Evolutionary conservation across 805 yeast genomes (phyloP).

Genomic region (Komagataella pseudopastoris): DNA sequence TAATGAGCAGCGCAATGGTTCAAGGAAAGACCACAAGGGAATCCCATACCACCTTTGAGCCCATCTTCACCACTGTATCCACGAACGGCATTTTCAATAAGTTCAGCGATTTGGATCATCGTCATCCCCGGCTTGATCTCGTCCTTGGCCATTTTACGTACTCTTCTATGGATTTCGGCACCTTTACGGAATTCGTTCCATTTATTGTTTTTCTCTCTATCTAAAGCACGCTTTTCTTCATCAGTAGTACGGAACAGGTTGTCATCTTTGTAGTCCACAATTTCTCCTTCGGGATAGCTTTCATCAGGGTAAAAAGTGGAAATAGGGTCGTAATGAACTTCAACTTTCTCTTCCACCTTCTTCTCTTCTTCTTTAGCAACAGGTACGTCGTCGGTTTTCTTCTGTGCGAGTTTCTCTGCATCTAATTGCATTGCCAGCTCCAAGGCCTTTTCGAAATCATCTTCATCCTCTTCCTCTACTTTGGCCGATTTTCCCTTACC

Average conservation of each 20-base stretch:
- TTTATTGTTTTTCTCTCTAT: conserved; percentile 42
- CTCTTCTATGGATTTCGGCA: conserved; percentile 92
- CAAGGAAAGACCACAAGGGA: conserved; percentile 94
- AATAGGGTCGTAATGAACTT: conserved; percentile 43
- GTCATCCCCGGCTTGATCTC: conserved; percentile 83
- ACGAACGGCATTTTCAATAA: conserved; percentile 77
- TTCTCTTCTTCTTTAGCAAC: conserved; percentile 40
- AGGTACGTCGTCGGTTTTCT: conserved; percentile 4
- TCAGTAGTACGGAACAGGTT: conserved; percentile 64
- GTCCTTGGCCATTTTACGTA: conserved; percentile 64
- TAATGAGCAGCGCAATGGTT: conserved; percentile 96
- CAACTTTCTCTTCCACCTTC: conserved; percentile 41
- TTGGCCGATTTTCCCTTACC: neutral
- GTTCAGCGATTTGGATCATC: conserved; percentile 79
- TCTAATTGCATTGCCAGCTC: conserved; percentile 16
- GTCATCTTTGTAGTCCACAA: conserved; percentile 66
- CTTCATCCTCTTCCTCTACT: conserved; percentile 10
- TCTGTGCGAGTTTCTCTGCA: conserved; percentile 13
- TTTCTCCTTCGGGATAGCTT: conserved; percentile 76
- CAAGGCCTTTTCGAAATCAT: conserved; percentile 18
- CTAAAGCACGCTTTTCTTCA: conserved; percentile 75
- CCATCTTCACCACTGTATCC: conserved; percentile 57
- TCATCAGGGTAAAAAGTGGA: conserved; percentile 57
- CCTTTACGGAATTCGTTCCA: conserved; percentile 92
- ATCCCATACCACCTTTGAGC: conserved; percentile 80